Conservation (phyloP, 257 asterid genomes). For the Penstemon davidsonii region DNA sequence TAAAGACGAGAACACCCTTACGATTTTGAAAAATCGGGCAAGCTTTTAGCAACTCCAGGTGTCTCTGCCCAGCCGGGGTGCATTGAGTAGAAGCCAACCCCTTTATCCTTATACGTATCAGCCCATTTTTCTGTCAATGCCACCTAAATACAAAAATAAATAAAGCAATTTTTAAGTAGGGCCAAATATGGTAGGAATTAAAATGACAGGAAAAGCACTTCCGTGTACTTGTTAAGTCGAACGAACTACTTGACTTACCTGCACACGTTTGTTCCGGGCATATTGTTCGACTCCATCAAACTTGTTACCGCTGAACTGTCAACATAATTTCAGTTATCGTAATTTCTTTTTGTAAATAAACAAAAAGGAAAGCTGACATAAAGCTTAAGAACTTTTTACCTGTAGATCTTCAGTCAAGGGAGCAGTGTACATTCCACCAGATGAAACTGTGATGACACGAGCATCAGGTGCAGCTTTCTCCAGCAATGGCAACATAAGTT, state of each 20-base stretch:
- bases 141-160: constrained; percentile 38
- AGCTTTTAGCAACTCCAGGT: constrained; percentile 83
- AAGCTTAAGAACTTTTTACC: constrained; percentile 30
- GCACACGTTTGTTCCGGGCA: constrained; percentile 91
- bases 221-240: no score
- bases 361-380: background rate
- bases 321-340: constrained; percentile 22
- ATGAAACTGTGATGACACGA: constrained; percentile 88
- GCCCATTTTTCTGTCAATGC: constrained; percentile 95
- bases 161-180: background rate
- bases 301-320: constrained; percentile 57
- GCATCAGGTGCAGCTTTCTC: constrained; percentile 96
- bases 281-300: constrained; percentile 84
- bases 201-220: no score
- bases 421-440: constrained; percentile 95
- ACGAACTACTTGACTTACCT: constrained; percentile 40
- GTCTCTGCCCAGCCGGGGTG: constrained; percentile 99
- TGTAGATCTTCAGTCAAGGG: constrained; percentile 79
- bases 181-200: no score
- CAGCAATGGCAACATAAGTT: constrained; percentile 71
- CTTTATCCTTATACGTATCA: constrained; percentile 59
- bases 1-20: constrained; percentile 32
- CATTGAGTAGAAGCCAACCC: constrained; percentile 83
- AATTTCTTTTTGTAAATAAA: background rate
- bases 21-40: constrained; percentile 67